These are phyloP conservation scores for Acanthamoeba healyi DNA, from an alignment of 208 protist species.

Conservation along the genomic window DNA sequence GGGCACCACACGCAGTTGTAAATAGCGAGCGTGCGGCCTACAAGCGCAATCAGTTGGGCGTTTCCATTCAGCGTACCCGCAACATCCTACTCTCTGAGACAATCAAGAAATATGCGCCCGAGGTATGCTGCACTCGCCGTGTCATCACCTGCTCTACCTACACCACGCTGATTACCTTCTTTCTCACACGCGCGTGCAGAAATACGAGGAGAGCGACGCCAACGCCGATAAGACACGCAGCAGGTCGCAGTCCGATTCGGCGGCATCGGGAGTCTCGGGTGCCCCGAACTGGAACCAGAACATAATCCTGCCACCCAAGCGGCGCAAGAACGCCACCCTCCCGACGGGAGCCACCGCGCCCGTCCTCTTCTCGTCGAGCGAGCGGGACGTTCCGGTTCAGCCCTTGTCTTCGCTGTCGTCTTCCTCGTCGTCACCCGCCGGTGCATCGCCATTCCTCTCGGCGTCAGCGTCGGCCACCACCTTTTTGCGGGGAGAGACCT, in stretches of 20 bases:
- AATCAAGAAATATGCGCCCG: slow-evolving; percentile 45
- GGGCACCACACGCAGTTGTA: background rate
- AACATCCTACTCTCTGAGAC: slow-evolving; percentile 61
- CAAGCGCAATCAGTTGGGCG: slow-evolving; percentile 3
- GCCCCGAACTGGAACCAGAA: background rate
- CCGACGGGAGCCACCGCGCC: background rate
- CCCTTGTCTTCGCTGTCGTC: background rate
- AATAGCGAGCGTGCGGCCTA: slow-evolving; percentile 70
- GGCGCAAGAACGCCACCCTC: slow-evolving; percentile 42
- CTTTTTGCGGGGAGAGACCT: background rate
- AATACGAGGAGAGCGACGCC: background rate
- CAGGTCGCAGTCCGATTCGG: slow-evolving; percentile 50
- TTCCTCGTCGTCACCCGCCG: background rate
- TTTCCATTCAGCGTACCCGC: slow-evolving; percentile 20
- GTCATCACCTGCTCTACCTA: no score
- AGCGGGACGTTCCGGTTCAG: background rate
- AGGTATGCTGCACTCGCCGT: background rate
- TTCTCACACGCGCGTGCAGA: no score
- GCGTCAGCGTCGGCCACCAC: background rate
- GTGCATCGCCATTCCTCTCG: background rate
- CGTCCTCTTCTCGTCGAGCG: slow-evolving; percentile 32
- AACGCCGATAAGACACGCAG: background rate
- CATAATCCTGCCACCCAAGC: background rate
- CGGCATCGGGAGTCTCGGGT: background rate
- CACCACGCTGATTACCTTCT: no score